Percentiles rank a stretch among this genome's conserved stretches.
Evolutionary conservation across 768 basidiomycete genomes (phyloP).

Genomic region (Suillus brevipes): DNA sequence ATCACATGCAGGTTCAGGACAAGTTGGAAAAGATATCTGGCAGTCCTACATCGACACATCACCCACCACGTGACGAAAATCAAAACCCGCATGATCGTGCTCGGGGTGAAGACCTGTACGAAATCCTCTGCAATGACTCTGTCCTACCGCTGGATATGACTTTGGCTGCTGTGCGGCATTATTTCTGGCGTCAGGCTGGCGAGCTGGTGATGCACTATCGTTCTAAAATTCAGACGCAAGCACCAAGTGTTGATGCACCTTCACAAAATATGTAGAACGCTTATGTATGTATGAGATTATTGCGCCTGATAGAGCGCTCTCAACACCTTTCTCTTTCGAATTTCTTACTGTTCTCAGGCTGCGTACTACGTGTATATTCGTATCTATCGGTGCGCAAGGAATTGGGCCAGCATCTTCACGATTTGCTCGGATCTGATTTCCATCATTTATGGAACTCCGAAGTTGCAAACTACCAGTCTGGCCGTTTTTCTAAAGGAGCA

Average conservation of each 20-base stretch:
- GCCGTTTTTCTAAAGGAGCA: too few species aligned
- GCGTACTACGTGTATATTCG: not conserved
- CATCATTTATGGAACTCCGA: too few species aligned
- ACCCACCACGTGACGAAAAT: conserved; percentile 38
- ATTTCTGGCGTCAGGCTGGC: conserved; percentile 74
- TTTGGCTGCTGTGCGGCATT: conserved; percentile 87
- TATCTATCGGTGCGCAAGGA: not conserved
- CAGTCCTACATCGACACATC: conserved; percentile 30
- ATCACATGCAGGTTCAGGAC: conserved; percentile 66
- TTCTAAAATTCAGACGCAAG: conserved; percentile 31
- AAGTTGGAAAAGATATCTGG: conserved; percentile 64
- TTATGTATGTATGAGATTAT: not conserved
- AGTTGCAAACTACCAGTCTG: too few species aligned
- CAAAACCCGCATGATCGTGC: conserved; percentile 26
- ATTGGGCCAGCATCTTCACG: not conserved
- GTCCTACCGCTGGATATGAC: conserved; percentile 86
- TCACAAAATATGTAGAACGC: conserved; percentile 1
- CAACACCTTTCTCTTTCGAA: not conserved
- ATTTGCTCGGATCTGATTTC: too few species aligned
- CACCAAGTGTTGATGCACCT: conserved; percentile 10
- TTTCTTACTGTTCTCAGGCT: not conserved
- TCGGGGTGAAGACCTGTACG: conserved; percentile 70
- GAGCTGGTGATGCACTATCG: conserved; percentile 82
- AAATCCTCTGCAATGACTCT: conserved; percentile 87
- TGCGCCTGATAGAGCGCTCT: not conserved